Conservation (phyloP, 2,329 filamentous ascomycete species). For the Alternaria brassicicola region DNA sequence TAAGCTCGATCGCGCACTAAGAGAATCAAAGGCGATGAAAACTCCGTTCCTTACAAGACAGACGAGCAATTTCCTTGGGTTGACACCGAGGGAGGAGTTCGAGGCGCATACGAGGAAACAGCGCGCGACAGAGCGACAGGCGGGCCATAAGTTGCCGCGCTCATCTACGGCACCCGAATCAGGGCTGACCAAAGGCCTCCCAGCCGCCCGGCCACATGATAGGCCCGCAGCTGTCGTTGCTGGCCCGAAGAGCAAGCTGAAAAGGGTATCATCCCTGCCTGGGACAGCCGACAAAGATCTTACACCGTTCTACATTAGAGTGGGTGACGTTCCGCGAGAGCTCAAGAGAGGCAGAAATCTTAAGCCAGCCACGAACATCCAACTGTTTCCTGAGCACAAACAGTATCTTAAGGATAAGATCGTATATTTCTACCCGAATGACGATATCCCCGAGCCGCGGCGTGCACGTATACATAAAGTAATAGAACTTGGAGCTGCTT, state of each 20-base stretch:
- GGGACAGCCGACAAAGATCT: constrained; percentile 18
- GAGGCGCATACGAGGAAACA: constrained; percentile 27
- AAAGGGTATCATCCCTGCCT: constrained; percentile 32
- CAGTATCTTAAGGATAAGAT: constrained; percentile 44
- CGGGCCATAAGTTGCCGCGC: constrained; percentile 11
- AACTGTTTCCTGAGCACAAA: constrained; percentile 38
- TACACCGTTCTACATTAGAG: constrained; percentile 35
- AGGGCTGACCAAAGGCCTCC: constrained; percentile 22
- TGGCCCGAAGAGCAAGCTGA: constrained; percentile 18
- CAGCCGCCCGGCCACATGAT: constrained; percentile 13
- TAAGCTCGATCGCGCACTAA: constrained; percentile 28
- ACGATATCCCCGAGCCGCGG: constrained; percentile 71
- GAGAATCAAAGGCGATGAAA: constrained; percentile 28
- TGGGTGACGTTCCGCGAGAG: constrained; percentile 40
- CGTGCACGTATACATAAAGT: constrained; percentile 76
- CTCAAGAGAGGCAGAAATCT: constrained; percentile 37
- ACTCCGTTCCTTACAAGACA: constrained; percentile 21
- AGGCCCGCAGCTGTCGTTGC: not conserved
- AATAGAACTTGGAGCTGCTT: constrained; percentile 67
- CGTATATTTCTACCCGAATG: constrained; percentile 76
- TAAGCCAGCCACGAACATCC: constrained; percentile 39
- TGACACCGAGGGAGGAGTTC: constrained; percentile 41
- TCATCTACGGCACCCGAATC: constrained; percentile 29
- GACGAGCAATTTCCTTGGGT: constrained; percentile 39
- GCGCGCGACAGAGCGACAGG: constrained; percentile 17